A percentile compares a stretch with the other conserved stretches of the same genome.
phyloP scores from a whole-genome alignment of 2,329 filamentous ascomycete genomes.

The Fusarium coffeatum region DNA sequence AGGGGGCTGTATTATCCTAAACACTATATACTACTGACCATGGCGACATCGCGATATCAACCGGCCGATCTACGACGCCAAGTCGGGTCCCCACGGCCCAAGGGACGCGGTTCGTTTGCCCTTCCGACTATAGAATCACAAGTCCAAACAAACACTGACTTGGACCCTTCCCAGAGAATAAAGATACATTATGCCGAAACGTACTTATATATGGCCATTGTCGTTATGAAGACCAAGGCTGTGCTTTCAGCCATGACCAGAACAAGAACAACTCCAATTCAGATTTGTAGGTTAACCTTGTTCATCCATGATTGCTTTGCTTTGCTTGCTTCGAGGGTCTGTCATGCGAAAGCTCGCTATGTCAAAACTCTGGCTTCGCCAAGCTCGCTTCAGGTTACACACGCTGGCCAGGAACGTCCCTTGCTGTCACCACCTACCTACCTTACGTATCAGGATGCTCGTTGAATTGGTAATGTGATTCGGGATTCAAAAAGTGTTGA shows the following conservation, averaged over 20 bases:
- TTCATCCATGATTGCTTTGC: background rate
- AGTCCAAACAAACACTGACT: conserved; percentile 23
- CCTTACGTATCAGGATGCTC: background rate
- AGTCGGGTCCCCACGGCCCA: conserved; percentile 67
- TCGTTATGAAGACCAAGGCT: conserved; percentile 90
- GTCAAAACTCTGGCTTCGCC: conserved; percentile 13
- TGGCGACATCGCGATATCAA: conserved; percentile 61
- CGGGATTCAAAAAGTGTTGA: background rate
- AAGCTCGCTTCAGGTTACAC: conserved; percentile 24
- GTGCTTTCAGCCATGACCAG: conserved; percentile 88
- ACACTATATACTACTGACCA: conserved; percentile 50
- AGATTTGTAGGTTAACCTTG: conserved; percentile 60
- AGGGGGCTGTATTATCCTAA: conserved; percentile 48
- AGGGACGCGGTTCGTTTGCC: conserved; percentile 62
- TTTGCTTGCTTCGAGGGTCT: background rate
- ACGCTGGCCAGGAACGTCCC: conserved; percentile 7
- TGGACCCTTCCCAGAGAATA: conserved; percentile 69
- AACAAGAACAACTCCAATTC: conserved; percentile 64
- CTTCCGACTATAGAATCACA: conserved; percentile 9
- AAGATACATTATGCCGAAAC: conserved; percentile 92
- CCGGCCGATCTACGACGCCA: conserved; percentile 62
- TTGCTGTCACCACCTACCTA: background rate
- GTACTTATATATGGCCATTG: conserved; percentile 94
- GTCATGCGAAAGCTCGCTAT: conserved; percentile 20
- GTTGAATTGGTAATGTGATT: conserved; percentile 2